These are phyloP conservation scores for Monilinia polystroma DNA, from an alignment of 2,329 filamentous ascomycete genomes.

Conservation along the genomic window DNA sequence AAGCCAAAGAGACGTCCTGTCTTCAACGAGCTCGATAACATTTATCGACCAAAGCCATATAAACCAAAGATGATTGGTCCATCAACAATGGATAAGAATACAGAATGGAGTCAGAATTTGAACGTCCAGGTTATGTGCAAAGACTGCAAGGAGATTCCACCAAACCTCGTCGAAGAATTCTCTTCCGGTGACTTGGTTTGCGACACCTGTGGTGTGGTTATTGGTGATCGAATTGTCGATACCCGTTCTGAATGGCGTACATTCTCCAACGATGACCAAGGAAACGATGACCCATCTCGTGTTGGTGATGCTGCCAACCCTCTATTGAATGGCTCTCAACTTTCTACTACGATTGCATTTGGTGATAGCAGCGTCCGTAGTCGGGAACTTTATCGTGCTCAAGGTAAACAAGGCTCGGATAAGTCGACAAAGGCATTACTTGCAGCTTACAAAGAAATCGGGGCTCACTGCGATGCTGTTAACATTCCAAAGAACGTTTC, in stretches of 20 bases:
- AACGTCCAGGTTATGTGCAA: slow-evolving; percentile 83
- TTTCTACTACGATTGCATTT: slow-evolving; percentile 84
- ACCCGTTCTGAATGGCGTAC: slow-evolving; percentile 98
- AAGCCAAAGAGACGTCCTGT: slow-evolving; percentile 44
- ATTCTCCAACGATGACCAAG: slow-evolving; percentile 97
- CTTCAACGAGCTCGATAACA: slow-evolving; percentile 46
- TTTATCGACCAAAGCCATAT: slow-evolving; percentile 47
- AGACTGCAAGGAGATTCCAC: slow-evolving; percentile 89
- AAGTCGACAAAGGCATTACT: slow-evolving; percentile 81
- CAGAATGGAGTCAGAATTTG: slow-evolving; percentile 63
- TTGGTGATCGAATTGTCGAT: slow-evolving; percentile 89
- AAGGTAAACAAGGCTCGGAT: slow-evolving; percentile 78
- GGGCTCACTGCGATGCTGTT: slow-evolving; percentile 80
- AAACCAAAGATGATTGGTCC: slow-evolving; percentile 49
- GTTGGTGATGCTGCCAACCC: slow-evolving; percentile 92
- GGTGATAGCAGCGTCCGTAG: slow-evolving; percentile 69
- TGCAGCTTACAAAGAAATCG: slow-evolving; percentile 84
- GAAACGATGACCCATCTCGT: slow-evolving; percentile 94
- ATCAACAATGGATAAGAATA: slow-evolving; percentile 32
- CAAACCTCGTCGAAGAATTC: slow-evolving; percentile 89
- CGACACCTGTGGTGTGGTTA: slow-evolving; percentile 83
- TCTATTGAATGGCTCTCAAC: slow-evolving; percentile 84
- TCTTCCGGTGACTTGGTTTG: slow-evolving; percentile 92
- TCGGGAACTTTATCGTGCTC: slow-evolving; percentile 76
- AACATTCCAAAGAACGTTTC: slow-evolving; percentile 77